Evolutionary conservation across 495 filamentous ascomycete species (phyloP).

Genomic region (Platismatia glauca): DNA sequence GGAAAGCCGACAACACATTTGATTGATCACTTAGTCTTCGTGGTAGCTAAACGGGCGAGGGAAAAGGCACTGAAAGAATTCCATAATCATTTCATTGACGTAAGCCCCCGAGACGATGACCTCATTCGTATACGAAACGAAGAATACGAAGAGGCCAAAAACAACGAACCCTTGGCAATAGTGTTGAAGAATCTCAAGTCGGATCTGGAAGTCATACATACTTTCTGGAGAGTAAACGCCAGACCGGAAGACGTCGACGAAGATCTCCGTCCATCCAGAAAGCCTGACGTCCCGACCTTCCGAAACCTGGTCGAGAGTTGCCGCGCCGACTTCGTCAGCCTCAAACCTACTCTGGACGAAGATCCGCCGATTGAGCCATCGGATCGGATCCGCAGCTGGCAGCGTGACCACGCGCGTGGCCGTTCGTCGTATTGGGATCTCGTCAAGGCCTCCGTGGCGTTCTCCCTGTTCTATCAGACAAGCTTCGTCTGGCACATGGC

Average conservation of each 20-base stretch:
- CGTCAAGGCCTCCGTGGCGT: conserved; percentile 55
- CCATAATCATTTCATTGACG: conserved; percentile 30
- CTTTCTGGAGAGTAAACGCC: conserved; percentile 16
- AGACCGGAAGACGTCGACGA: conserved; percentile 20
- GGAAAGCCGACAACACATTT: conserved; percentile 46
- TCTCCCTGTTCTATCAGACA: conserved; percentile 35
- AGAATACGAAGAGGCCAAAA: conserved; percentile 28
- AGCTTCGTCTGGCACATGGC: conserved; percentile 56
- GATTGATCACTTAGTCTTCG: conserved; percentile 66
- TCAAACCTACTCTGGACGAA: conserved; percentile 30
- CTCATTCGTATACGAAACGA: conserved; percentile 37
- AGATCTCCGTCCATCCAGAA: conserved; percentile 17
- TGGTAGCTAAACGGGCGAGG: conserved; percentile 45
- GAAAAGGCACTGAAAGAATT: conserved; percentile 42
- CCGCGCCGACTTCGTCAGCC: conserved; percentile 20
- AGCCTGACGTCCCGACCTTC: conserved; percentile 15
- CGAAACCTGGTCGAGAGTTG: conserved; percentile 13
- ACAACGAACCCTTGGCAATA: conserved; percentile 24
- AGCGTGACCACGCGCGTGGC: conserved; percentile 33
- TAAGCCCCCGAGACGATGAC: conserved; percentile 37
- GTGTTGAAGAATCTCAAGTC: conserved; percentile 24
- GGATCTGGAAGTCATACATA: conserved; percentile 14
- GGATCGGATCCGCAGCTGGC: conserved; percentile 37
- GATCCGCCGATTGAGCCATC: neutral
- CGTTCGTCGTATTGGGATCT: conserved; percentile 43